Conservation (phyloP, 2,329 filamentous ascomycete genomes). For the Pochonia chlamydosporia region DNA sequence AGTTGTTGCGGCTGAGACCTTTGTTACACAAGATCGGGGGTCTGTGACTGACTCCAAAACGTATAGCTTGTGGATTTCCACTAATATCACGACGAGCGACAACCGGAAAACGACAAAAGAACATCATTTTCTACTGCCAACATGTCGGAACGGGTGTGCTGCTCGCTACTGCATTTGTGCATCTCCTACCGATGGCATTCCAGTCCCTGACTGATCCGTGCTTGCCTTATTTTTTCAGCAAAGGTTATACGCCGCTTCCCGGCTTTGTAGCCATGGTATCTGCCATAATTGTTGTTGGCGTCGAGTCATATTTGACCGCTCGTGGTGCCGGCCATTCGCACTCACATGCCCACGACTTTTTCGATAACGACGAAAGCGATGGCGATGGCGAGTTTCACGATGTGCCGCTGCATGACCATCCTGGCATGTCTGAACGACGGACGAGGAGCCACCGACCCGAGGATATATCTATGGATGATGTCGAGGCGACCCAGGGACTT, state of each 20-base stretch:
- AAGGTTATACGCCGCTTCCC: constrained; percentile 72
- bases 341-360: constrained; percentile 43
- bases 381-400: constrained; percentile 25
- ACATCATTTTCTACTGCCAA: constrained; percentile 60
- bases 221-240: constrained; percentile 72
- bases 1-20: background rate
- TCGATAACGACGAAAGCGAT: constrained; percentile 43
- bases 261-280: constrained; percentile 78
- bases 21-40: background rate
- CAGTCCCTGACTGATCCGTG: constrained; percentile 62
- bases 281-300: constrained; percentile 73
- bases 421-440: constrained; percentile 32
- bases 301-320: constrained; percentile 86
- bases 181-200: constrained; percentile 65
- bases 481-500: constrained; percentile 47
- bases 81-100: constrained; percentile 56
- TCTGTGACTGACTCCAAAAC: constrained; percentile 1
- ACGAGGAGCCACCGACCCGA: constrained; percentile 34
- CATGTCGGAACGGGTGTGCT: constrained; percentile 80
- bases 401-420: constrained; percentile 13
- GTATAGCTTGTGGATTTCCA: constrained; percentile 58
- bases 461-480: constrained; percentile 45
- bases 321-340: constrained; percentile 57
- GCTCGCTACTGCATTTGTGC: constrained; percentile 82
- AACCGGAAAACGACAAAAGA: constrained; percentile 50